Conservation (phyloP, 371 early-diverging fungal species). For the Aphelidium insulamus region DNA sequence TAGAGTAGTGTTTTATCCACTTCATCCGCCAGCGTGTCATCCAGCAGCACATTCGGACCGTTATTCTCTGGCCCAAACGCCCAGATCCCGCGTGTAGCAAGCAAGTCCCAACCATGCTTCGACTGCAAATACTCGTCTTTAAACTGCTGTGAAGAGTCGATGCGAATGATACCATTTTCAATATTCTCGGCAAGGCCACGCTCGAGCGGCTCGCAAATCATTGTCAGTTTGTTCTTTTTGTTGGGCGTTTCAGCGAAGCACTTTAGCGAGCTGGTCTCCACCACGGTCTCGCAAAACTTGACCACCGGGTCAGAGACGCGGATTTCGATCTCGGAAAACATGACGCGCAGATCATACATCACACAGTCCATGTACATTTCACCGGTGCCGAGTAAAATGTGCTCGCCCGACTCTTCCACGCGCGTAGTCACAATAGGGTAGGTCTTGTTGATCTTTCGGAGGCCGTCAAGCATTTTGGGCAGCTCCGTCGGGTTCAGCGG, state of each 20-base stretch:
- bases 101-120: constrained; percentile 79
- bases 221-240: constrained; percentile 85
- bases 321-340: constrained; percentile 88
- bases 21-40: constrained; percentile 78
- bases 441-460: constrained; percentile 79
- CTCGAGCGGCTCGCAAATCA: constrained; percentile 87
- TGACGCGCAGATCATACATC: constrained; percentile 73
- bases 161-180: constrained; percentile 42
- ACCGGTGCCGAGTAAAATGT: constrained; percentile 77
- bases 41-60: constrained; percentile 80
- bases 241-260: constrained; percentile 96
- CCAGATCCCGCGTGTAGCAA: constrained; percentile 83
- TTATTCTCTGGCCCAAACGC: constrained; percentile 85
- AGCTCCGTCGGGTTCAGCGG: constrained; percentile 89
- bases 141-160: constrained; percentile 41
- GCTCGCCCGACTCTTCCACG: constrained; percentile 93
- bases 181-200: constrained; percentile 75
- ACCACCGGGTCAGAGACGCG: constrained; percentile 94
- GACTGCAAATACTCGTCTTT: constrained; percentile 52
- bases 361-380: constrained; percentile 91
- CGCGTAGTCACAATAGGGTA: constrained; percentile 82
- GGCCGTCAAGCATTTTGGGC: constrained; percentile 89
- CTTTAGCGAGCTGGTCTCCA: constrained; percentile 77
- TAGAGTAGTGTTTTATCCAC: constrained; percentile 57
- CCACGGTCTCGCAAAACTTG: constrained; percentile 82